phyloP scores from a whole-genome alignment of 352 stramenopile genomes.

The Phytophthora cactorum region DNA sequence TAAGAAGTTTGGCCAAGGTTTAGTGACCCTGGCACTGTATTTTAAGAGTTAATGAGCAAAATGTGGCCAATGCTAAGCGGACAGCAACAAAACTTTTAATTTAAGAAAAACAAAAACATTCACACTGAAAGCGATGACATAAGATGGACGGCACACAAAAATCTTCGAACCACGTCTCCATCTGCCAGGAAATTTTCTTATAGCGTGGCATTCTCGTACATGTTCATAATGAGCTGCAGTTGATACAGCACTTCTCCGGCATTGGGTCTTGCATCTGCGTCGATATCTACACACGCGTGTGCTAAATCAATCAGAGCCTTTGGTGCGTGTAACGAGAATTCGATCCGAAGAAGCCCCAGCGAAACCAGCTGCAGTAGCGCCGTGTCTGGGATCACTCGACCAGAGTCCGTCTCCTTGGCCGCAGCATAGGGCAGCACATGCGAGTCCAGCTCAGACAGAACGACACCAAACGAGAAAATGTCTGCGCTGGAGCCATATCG shows the following conservation, averaged over 20 bases:
- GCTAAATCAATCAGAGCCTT: slow-evolving; percentile 37
- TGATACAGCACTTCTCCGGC: slow-evolving; percentile 44
- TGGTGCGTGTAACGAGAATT: slow-evolving; percentile 43
- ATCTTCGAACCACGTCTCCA: background rate
- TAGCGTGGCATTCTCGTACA: slow-evolving; percentile 33
- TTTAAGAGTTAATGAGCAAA: slow-evolving; percentile 1
- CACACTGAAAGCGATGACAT: background rate
- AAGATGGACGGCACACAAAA: background rate
- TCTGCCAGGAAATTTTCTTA: slow-evolving; percentile 9
- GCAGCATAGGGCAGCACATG: slow-evolving; percentile 39
- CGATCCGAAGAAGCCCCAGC: slow-evolving; percentile 33
- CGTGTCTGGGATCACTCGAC: slow-evolving; percentile 34
- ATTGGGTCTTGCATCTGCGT: slow-evolving; percentile 40
- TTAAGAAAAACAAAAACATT: background rate
- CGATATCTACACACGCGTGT: slow-evolving; percentile 40
- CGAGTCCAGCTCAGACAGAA: slow-evolving; percentile 52
- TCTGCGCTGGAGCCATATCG: slow-evolving; percentile 48
- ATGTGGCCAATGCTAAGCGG: slow-evolving; percentile 6
- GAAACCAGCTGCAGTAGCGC: slow-evolving; percentile 57
- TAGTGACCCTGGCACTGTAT: background rate
- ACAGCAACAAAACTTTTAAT: background rate
- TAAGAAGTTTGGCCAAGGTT: background rate
- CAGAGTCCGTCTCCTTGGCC: slow-evolving; percentile 27
- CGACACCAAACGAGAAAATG: slow-evolving; percentile 59
- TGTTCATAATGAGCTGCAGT: slow-evolving; percentile 46